Percentiles rank a stretch among this genome's conserved stretches.
Evolutionary conservation across 1,284 basidiomycete species (phyloP).

Genomic region (Rhizoctonia solani): DNA sequence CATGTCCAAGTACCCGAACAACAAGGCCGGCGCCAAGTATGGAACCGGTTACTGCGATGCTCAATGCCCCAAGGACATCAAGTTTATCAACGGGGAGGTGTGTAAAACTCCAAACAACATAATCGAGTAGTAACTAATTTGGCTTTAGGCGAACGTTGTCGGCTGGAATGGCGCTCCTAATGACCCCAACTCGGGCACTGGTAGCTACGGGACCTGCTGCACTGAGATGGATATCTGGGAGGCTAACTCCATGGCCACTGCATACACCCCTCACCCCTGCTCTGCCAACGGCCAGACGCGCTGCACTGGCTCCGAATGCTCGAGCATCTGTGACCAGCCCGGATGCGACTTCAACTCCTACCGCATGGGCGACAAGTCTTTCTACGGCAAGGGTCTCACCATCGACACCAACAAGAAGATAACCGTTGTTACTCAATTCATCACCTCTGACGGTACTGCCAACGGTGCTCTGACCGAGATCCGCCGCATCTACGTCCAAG

Average conservation of each 20-base stretch:
- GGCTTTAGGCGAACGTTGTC: slow-evolving; percentile 34
- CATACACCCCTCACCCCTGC: no score
- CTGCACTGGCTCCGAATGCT: slow-evolving; percentile 40
- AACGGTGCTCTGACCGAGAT: slow-evolving; percentile 55
- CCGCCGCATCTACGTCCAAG: slow-evolving; percentile 58
- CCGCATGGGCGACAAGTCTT: slow-evolving; percentile 55
- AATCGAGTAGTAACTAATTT: neutral
- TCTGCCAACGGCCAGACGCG: slow-evolving; percentile 14
- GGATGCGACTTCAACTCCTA: slow-evolving; percentile 63
- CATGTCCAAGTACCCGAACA: slow-evolving; percentile 53
- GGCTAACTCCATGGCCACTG: slow-evolving; percentile 55
- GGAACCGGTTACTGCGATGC: slow-evolving; percentile 36
- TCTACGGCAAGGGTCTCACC: slow-evolving; percentile 54
- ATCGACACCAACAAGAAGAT: slow-evolving; percentile 55
- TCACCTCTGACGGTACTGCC: slow-evolving; percentile 54
- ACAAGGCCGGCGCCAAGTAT: slow-evolving; percentile 43
- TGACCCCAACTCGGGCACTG: slow-evolving; percentile 38
- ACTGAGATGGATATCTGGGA: slow-evolving; percentile 40
- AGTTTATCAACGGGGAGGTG: slow-evolving; percentile 38
- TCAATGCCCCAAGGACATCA: slow-evolving; percentile 34
- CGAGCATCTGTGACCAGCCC: slow-evolving; percentile 48
- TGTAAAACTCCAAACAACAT: neutral
- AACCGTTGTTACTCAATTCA: slow-evolving; percentile 62
- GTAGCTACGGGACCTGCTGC: slow-evolving; percentile 37
- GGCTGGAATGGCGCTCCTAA: slow-evolving; percentile 19